Percentiles rank a stretch among this genome's conserved stretches.
These are phyloP conservation scores for Globisporangium ultimum DNA, from an alignment of 352 stramenopile genomes.

Conservation along the genomic window DNA sequence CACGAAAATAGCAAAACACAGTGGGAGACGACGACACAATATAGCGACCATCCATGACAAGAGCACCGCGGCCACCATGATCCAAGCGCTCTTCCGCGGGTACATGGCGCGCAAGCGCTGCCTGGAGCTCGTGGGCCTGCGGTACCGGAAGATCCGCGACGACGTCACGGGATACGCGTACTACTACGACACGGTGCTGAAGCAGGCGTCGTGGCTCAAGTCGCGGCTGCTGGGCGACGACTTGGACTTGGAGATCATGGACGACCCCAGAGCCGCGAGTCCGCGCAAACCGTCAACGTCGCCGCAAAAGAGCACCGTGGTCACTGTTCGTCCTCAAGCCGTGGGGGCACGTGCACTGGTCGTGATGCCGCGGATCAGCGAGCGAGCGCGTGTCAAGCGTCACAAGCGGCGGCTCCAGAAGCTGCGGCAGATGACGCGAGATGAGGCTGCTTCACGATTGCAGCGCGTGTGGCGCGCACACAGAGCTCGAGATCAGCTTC, in stretches of 20 bases:
- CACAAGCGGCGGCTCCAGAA: constrained; percentile 61
- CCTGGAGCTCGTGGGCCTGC: constrained; percentile 34
- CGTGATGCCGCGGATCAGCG: constrained; percentile 31
- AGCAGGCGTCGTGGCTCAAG: constrained; percentile 60
- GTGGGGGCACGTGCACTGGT: constrained; percentile 1
- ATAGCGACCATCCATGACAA: too few species aligned
- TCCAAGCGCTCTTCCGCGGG: constrained; percentile 59
- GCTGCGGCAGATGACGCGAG: constrained; percentile 45
- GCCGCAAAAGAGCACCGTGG: constrained; percentile 9
- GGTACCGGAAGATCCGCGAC: constrained; percentile 66
- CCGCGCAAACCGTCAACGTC: constrained; percentile 6
- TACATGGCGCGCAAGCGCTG: constrained; percentile 40
- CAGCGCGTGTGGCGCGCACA: constrained; percentile 47
- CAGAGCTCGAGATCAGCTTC: constrained; percentile 36
- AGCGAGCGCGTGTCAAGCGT: constrained; percentile 54
- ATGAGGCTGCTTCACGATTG: constrained; percentile 51
- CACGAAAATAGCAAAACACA: constrained; percentile 31
- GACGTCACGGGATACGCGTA: constrained; percentile 33
- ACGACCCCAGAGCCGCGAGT: constrained; percentile 1
- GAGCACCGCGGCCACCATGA: constrained; percentile 36
- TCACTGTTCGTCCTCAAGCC: neutral
- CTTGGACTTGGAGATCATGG: constrained; percentile 49
- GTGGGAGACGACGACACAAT: constrained; percentile 21
- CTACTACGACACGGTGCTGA: constrained; percentile 62
- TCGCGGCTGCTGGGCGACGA: constrained; percentile 36